Conservation (phyloP, 2,329 filamentous ascomycete species). For the Sphaerulina musiva region DNA sequence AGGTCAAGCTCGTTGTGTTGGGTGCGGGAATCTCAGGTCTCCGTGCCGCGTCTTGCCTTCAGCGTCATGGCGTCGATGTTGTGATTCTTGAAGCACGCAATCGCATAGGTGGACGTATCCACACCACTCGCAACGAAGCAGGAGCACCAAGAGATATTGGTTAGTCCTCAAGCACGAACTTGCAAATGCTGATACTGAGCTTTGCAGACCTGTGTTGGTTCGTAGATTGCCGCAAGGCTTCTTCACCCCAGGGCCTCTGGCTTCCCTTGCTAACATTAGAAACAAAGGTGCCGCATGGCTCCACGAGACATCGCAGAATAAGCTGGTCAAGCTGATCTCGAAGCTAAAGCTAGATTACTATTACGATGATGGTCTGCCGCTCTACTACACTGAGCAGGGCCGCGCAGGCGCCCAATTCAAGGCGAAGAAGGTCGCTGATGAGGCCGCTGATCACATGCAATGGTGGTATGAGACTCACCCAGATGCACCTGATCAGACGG, state of each 20-base stretch:
- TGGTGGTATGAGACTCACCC: constrained; percentile 40
- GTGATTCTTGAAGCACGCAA: constrained; percentile 33
- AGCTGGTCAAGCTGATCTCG: constrained; percentile 40
- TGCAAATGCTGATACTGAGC: constrained; percentile 27
- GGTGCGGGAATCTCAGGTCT: constrained; percentile 36
- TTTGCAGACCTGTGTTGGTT: constrained; percentile 26
- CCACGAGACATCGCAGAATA: constrained; percentile 43
- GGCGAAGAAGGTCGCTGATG: constrained; percentile 42
- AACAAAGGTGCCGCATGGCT: constrained; percentile 40
- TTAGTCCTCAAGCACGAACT: constrained; percentile 22
- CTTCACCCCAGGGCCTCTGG: constrained; percentile 23
- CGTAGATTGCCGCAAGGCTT: constrained; percentile 24
- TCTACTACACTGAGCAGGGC: constrained; percentile 40
- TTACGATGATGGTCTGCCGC: constrained; percentile 40
- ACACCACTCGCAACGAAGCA: constrained; percentile 35
- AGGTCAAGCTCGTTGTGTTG: constrained; percentile 31
- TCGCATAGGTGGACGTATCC: constrained; percentile 37
- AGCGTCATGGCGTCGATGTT: constrained; percentile 34
- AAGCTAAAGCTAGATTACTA: constrained; percentile 41
- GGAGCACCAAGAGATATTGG: constrained; percentile 24
- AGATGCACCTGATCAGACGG: constrained; percentile 37
- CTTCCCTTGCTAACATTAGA: constrained; percentile 18
- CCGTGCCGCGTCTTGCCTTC: constrained; percentile 33
- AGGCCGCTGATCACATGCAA: constrained; percentile 40
- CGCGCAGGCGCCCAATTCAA: constrained; percentile 42